Base-by-base conservation (phyloP, 345 rosid genomes). In the Bruguiera gymnorhiza region DNA sequence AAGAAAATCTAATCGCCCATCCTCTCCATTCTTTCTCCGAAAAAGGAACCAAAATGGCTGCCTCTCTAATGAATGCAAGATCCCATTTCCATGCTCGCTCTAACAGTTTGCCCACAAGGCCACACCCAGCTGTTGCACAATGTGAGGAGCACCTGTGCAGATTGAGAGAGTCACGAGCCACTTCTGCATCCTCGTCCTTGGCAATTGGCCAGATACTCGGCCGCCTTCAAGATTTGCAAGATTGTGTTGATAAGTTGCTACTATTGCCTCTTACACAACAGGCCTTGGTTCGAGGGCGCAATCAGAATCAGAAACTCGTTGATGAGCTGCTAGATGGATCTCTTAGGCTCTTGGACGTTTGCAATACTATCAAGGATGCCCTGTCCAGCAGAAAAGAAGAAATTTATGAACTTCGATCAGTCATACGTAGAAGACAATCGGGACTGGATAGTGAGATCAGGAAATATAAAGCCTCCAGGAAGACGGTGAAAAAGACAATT, bases 31-130 rank as follows among this genome's bases (percentile, higher is more conserved):
- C 48, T 39, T 39, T 39, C 48, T 39, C 48, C 10, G 48, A 39
- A 39, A 53, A n/a, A n/a, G 24, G 6, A 53, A 18, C 6, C 24
- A 4, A 21, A 11, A 21, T 8, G 58, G 58, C 58, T 54, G 7
- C 6, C 57, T 11, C 16, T 24, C 27, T 4, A 24, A 64, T 23
- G 27, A 26, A 39, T 10, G 13, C 60, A 56, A 24, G 29, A 21
- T 7, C 72, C 23, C 70, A 78, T 56, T 81, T 10, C 71, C 91
- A 85, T 60, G 10, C 65, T 67, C 77, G 91, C 4, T 84, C 87
- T 3, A 78, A 80, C 67, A 83, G 85, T 71, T 74, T 73, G 39
- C 87, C 84, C 16, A 69, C 79, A 2, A 80, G 72, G 31, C 71
- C 76, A 39, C 87, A 87, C 68, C 85, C 84, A 32, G 57, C 78